Conservation (phyloP, 2,329 filamentous ascomycete genomes). For the Trichoderma asperellum region DNA sequence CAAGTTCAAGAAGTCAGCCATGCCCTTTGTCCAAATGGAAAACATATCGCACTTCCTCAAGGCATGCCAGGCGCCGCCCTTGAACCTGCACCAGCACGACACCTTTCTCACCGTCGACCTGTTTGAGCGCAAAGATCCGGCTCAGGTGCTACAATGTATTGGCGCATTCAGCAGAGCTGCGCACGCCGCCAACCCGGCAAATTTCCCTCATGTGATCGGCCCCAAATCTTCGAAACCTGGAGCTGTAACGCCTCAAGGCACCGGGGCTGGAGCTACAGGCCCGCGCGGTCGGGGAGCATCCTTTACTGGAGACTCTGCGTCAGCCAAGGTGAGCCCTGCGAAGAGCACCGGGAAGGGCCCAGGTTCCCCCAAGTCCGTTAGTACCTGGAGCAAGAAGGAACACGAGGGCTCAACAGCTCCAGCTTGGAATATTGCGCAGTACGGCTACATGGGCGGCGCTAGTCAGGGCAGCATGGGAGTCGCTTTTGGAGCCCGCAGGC, state of each 20-base stretch:
- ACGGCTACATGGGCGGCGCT: conserved; percentile 96
- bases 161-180: conserved; percentile 89
- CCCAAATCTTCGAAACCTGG: conserved; percentile 61
- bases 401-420: conserved; percentile 82
- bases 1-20: conserved; percentile 86
- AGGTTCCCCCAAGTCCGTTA: conserved; percentile 63
- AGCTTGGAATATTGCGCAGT: conserved; percentile 98
- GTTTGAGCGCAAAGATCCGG: conserved; percentile 92
- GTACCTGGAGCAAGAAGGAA: conserved; percentile 85
- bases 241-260: conserved; percentile 67
- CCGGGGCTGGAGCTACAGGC: conserved; percentile 58
- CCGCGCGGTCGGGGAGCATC: conserved; percentile 55
- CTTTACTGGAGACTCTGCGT: conserved; percentile 59
- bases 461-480: conserved; percentile 96
- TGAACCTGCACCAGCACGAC: conserved; percentile 90
- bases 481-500: conserved; percentile 84
- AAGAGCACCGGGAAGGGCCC: conserved; percentile 50
- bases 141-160: conserved; percentile 92
- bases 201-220: conserved; percentile 77
- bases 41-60: conserved; percentile 96
- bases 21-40: conserved; percentile 99
- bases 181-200: conserved; percentile 70
- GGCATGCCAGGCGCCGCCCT: conserved; percentile 80
- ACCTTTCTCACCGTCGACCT: conserved; percentile 96
- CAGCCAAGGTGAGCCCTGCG: conserved; percentile 64